A percentile compares a stretch with the other conserved stretches of the same genome.
Evolutionary conservation across 2,329 filamentous ascomycete species (phyloP).

Genomic region (Elsinoe batatas): DNA sequence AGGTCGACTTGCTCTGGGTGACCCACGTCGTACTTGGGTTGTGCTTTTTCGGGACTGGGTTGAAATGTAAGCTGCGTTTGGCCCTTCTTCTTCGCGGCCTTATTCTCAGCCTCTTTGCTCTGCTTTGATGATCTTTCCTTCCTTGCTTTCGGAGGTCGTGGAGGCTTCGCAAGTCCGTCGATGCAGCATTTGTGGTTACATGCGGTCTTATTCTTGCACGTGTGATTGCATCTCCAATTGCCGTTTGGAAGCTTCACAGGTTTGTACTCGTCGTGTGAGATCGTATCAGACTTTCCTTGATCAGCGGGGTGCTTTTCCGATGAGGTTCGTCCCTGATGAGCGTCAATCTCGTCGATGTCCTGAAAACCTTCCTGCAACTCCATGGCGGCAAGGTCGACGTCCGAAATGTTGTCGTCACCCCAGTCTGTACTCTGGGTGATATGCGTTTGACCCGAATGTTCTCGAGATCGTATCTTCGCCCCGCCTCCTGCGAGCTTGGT

Average conservation of each 20-base stretch:
- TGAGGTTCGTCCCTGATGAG: background rate
- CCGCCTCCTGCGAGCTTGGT: conserved; percentile 1
- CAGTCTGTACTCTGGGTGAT: conserved; percentile 37
- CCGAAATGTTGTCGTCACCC: conserved; percentile 43
- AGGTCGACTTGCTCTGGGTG: conserved; percentile 1
- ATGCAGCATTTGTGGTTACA: conserved; percentile 68
- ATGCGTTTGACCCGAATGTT: background rate
- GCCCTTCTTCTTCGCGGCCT: background rate
- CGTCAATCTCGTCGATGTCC: conserved; percentile 44
- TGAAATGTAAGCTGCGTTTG: conserved; percentile 1
- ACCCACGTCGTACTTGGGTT: background rate
- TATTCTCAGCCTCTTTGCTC: background rate
- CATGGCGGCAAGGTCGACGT: conserved; percentile 42
- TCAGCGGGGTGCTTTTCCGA: background rate
- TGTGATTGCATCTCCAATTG: conserved; percentile 64
- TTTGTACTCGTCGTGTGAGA: conserved; percentile 31
- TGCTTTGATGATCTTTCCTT: background rate
- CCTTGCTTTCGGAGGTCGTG: background rate
- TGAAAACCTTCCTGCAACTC: conserved; percentile 33
- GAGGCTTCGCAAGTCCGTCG: conserved; percentile 54
- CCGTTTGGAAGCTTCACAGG: conserved; percentile 49
- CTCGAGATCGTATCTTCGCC: background rate
- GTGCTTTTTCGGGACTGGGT: background rate
- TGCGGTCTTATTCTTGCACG: conserved; percentile 50
- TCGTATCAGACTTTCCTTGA: background rate